phyloP scores from a whole-genome alignment of 2,329 filamentous ascomycete species.

The Aspergillus fijiensis region DNA sequence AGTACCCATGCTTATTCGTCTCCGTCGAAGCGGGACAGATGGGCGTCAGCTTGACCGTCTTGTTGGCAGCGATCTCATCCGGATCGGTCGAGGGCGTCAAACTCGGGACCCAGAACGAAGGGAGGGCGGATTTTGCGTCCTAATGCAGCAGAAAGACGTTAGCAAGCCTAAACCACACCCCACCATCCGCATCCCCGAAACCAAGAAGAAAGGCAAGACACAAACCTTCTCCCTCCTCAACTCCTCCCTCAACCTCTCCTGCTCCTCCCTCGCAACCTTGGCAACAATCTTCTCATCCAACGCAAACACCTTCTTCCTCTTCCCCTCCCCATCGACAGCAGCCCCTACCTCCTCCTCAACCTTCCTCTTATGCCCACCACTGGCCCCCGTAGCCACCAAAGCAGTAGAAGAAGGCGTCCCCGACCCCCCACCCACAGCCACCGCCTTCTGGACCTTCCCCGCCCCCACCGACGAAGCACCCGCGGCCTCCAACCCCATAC shows the following conservation, averaged over 20 bases:
- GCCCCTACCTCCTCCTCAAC: conserved; percentile 33
- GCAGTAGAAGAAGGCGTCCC: too few species aligned
- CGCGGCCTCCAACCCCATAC: conserved; percentile 60
- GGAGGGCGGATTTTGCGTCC: conserved; percentile 66
- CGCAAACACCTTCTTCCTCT: conserved; percentile 74
- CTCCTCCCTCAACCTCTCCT: conserved; percentile 65
- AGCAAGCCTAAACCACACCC: neutral
- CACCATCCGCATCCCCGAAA: neutral
- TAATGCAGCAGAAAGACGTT: conserved; percentile 14
- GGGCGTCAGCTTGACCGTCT: conserved; percentile 65
- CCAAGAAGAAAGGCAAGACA: neutral
- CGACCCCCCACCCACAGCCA: too few species aligned
- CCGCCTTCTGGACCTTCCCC: too few species aligned
- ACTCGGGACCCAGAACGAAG: conserved; percentile 91
- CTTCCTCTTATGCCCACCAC: conserved; percentile 32
- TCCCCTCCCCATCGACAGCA: conserved; percentile 29
- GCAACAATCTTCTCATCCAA: conserved; percentile 74
- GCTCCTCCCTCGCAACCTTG: conserved; percentile 68
- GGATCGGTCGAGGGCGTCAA: conserved; percentile 67
- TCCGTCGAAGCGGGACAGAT: conserved; percentile 73
- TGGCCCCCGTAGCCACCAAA: conserved; percentile 39
- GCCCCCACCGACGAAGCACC: too few species aligned
- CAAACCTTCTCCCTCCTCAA: conserved; percentile 70
- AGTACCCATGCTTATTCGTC: conserved; percentile 68
- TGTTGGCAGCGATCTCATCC: conserved; percentile 57